These are phyloP conservation scores for Daedaleopsis nitida DNA, from an alignment of 768 basidiomycete species.

Conservation along the genomic window DNA sequence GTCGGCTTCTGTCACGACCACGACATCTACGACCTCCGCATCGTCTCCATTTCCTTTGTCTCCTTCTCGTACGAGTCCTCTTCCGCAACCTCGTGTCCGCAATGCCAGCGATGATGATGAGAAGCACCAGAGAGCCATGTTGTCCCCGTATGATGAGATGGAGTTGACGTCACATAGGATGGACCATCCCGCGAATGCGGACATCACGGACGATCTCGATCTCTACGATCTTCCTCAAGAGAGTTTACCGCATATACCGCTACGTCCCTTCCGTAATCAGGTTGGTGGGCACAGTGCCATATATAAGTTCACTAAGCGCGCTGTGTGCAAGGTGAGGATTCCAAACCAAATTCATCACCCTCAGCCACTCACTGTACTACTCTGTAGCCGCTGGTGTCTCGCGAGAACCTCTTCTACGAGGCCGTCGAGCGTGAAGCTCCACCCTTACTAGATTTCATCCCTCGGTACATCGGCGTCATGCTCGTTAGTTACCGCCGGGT, in stretches of 20 bases:
- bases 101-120: constrained; percentile 37
- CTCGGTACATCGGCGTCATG: constrained; percentile 99
- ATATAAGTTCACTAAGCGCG: constrained; percentile 96
- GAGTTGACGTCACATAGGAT: constrained; percentile 23
- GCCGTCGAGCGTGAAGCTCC: constrained; percentile 93
- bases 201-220: constrained; percentile 39
- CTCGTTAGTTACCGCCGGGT: constrained; percentile 93
- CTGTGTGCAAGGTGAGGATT: constrained; percentile 84
- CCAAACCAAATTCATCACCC: constrained; percentile 26
- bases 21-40: constrained; percentile 60
- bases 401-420: constrained; percentile 98
- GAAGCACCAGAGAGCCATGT: constrained; percentile 23
- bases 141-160: constrained; percentile 23
- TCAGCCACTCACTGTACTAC: constrained; percentile 9
- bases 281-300: constrained; percentile 97
- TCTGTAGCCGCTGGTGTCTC: constrained; percentile 86
- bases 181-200: constrained; percentile 28
- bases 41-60: constrained; percentile 39
- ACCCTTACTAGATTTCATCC: constrained; percentile 89
- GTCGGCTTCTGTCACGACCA: constrained; percentile 63
- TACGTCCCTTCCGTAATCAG: constrained; percentile 95
- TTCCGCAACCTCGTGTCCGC: constrained; percentile 32
- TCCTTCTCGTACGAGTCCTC: constrained; percentile 33
- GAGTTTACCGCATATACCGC: constrained; percentile 82
- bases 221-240: constrained; percentile 51